Conservation (phyloP, 2,329 filamentous ascomycete genomes). For the Fusarium nurragi region DNA sequence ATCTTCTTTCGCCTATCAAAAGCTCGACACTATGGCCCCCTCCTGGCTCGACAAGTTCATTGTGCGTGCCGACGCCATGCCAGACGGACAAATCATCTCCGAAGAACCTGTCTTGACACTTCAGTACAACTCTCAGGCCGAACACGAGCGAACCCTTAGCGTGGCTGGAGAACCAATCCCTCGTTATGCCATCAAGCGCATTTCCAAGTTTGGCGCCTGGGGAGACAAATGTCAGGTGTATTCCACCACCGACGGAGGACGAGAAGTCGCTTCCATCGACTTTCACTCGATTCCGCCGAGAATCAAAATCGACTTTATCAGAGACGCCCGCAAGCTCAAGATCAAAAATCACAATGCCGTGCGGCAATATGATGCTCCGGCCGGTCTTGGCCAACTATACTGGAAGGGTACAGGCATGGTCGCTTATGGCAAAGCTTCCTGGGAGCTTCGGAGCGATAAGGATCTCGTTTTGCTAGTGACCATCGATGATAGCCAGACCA, state of each 20-base stretch:
- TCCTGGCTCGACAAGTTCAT: background rate
- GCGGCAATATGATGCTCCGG: background rate
- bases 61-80: no score
- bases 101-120: background rate
- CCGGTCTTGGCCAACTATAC: background rate
- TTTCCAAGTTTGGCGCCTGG: background rate
- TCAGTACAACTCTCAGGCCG: background rate
- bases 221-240: background rate
- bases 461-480: background rate
- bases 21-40: background rate
- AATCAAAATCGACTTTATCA: background rate
- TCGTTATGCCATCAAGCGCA: background rate
- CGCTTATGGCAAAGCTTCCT: background rate
- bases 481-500: background rate
- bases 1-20: no score
- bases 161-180: background rate
- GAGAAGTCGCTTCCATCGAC: background rate
- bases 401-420: background rate
- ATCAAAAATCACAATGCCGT: background rate
- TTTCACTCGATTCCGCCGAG: background rate
- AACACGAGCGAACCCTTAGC: background rate
- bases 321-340: background rate
- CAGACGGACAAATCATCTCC: background rate
- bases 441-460: background rate
- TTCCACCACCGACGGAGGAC: background rate